Evolutionary conservation across 1,284 basidiomycete species (phyloP).

Genomic region (Phellopilus nigrolimitatus): DNA sequence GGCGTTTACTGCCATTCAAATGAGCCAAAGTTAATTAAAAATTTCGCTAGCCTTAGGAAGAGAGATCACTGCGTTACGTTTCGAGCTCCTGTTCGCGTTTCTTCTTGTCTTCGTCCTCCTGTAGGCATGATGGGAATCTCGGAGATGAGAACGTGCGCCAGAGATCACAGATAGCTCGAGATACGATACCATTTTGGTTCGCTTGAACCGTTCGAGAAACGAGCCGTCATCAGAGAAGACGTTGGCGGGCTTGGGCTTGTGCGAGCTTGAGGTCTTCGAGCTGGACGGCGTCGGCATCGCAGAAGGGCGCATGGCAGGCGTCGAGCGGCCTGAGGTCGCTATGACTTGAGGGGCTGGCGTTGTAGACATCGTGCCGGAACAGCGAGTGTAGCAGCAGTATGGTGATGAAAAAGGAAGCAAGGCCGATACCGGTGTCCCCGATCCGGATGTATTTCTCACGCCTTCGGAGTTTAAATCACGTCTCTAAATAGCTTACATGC

Average conservation of each 20-base stretch:
- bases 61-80: slow-evolving; percentile 34
- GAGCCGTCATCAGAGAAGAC: slow-evolving; percentile 58
- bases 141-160: background rate
- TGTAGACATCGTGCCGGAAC: background rate
- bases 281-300: slow-evolving; percentile 8
- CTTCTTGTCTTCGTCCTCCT: slow-evolving; percentile 58
- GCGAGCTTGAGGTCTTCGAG: slow-evolving; percentile 8
- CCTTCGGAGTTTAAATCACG: background rate
- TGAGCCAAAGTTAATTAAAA: slow-evolving; percentile 14
- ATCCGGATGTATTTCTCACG: too few species aligned
- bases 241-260: slow-evolving; percentile 44
- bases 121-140: slow-evolving; percentile 7
- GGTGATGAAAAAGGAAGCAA: too few species aligned
- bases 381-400: too few species aligned
- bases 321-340: background rate
- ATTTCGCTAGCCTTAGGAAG: background rate
- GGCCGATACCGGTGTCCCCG: too few species aligned
- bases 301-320: background rate
- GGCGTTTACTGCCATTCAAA: slow-evolving; percentile 43
- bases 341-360: background rate
- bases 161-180: too few species aligned
- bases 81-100: slow-evolving; percentile 45
- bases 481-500: too few species aligned
- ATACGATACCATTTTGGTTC: slow-evolving; percentile 41
- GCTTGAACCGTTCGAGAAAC: slow-evolving; percentile 54